These are phyloP conservation scores for Fusarium robinianum DNA, from an alignment of 2,329 filamentous ascomycete species.

Conservation along the genomic window DNA sequence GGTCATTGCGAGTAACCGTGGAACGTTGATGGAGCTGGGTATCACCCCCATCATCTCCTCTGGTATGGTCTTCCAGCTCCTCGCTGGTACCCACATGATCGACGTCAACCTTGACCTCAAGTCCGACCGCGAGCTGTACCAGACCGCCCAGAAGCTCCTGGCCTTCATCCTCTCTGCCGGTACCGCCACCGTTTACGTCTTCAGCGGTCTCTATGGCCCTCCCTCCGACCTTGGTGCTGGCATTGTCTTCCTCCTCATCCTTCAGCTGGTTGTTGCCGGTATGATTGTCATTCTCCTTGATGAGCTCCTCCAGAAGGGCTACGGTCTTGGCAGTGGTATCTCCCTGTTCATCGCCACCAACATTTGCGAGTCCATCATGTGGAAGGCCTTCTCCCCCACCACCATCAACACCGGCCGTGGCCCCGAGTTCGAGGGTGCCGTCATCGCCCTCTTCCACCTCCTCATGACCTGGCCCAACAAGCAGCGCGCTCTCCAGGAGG, in stretches of 20 bases:
- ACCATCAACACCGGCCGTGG: constrained; percentile 99
- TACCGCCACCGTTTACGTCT: constrained; percentile 96
- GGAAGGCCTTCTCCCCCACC: constrained; percentile 99
- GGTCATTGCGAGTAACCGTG: constrained; percentile 99
- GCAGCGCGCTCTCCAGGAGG: constrained; percentile 96
- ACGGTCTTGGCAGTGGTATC: constrained; percentile 97
- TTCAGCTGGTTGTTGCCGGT: constrained; percentile 96
- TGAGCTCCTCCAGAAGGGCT: constrained; percentile 98
- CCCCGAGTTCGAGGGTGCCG: constrained; percentile 97
- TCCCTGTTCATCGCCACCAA: constrained; percentile 99
- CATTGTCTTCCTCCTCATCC: constrained; percentile 96
- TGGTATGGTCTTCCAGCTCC: constrained; percentile 99
- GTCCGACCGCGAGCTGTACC: constrained; percentile 99
- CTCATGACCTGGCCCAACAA: constrained; percentile 99
- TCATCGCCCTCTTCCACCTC: constrained; percentile 97
- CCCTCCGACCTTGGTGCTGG: constrained; percentile 95
- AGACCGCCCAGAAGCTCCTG: constrained; percentile 98
- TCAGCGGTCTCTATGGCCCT: constrained; percentile 96
- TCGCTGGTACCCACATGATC: constrained; percentile 98
- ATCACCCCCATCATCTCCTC: constrained; percentile 99
- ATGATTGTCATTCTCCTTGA: constrained; percentile 99
- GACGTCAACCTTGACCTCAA: constrained; percentile 99
- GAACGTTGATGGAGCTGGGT: constrained; percentile 94
- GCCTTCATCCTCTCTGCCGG: constrained; percentile 97
- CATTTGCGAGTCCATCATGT: constrained; percentile 99